These are phyloP conservation scores for Rosellinia necatrix DNA, from an alignment of 2,329 filamentous ascomycete species.

Conservation along the genomic window DNA sequence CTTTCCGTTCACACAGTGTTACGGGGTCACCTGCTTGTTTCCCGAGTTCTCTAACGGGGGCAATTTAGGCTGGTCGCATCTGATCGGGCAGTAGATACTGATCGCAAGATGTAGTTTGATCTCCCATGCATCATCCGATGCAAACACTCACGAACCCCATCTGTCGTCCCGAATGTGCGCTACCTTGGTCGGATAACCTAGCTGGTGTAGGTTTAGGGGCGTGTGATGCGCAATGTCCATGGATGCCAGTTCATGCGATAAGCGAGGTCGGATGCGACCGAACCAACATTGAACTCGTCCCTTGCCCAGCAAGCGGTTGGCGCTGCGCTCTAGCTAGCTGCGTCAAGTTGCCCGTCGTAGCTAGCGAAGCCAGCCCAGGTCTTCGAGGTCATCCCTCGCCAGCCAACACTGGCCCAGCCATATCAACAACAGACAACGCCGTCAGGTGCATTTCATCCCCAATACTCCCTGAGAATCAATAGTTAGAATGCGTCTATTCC, in stretches of 20 bases:
- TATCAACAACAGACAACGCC: neutral
- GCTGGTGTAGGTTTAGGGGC: no score
- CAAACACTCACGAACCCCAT: conserved; percentile 1
- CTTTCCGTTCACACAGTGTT: no score
- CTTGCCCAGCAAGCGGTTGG: neutral
- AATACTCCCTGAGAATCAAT: neutral
- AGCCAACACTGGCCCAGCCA: neutral
- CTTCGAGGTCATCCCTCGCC: no score
- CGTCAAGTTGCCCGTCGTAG: neutral
- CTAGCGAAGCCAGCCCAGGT: no score
- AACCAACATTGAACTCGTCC: neutral
- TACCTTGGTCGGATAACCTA: neutral
- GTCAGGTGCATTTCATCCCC: neutral
- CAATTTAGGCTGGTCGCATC: conserved; percentile 17
- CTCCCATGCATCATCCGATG: conserved; percentile 16
- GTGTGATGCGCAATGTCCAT: neutral
- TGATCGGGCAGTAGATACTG: neutral
- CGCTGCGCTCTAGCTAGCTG: neutral
- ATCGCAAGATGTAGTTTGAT: conserved; percentile 17
- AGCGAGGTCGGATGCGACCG: conserved; percentile 9
- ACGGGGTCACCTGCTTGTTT: no score
- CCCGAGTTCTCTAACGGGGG: neutral
- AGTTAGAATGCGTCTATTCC: neutral
- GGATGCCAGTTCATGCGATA: conserved; percentile 12
- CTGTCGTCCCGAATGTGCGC: neutral